Base-by-base conservation (phyloP, 2,329 filamentous ascomycete genomes). In the Aspergillus piperis region DNA sequence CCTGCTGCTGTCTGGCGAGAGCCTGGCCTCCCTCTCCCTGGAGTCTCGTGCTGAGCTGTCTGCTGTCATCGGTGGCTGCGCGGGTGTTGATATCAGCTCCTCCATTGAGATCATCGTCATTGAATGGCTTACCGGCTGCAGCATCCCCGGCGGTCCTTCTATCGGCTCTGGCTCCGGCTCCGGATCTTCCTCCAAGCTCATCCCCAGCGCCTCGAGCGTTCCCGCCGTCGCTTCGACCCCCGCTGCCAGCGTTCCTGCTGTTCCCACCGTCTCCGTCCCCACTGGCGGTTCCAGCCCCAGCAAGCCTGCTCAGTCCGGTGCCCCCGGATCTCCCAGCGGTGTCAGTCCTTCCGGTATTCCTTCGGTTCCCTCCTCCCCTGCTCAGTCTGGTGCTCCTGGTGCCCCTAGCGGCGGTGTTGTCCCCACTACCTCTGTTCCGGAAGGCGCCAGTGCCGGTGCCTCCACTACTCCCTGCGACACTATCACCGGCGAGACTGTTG, bases 61-160 rank as follows among this genome's bases (percentile, higher is more conserved):
- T 69, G 74, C 72, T 59, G 67, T 77, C 66, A 65, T 75, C 25
- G 65, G 70, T 67, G 75, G 75, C 51, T 64, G 65, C 27, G 51
- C 81, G 11, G 74, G 74, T 55, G 81, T 86, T 58, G 80, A 82
- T 25, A 71, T 85, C 54, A 81, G 83, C 67, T 75, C 73, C 47
- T 78, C 82, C 65, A 82, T 83, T 72, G 78, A 83, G 66, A 75
- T 83, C 63, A 83, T 84, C 62, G 73, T 81, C 61, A 76, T 83
- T 64, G 63, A 71, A 59, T 75, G 72, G 72, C 66, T 75, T 58
- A 73, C 69, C 44, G 73, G 72, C 61, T 73, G 71, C 66, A 64
- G 65, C 54, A 54, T 54, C 54, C 63, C 69, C 44, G 66, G 68
- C 63, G 64, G 61, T 36, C 63, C 65, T 58, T 42, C 58, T 38